phyloP scores from a whole-genome alignment of 2,329 filamentous ascomycete species.

The Chaetomiaceae sp. region DNA sequence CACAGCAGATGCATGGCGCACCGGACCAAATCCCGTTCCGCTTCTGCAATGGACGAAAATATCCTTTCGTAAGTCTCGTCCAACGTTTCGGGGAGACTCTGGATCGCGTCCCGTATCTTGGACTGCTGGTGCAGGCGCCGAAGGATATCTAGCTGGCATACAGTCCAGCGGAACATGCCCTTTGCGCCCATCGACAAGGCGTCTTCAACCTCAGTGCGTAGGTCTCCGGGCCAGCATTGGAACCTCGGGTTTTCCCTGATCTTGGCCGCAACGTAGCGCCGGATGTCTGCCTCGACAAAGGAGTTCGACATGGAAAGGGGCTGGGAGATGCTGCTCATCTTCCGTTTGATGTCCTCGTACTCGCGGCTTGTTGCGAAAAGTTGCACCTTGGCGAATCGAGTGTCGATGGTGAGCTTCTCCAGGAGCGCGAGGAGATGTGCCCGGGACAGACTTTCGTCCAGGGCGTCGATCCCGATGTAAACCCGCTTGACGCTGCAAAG shows the following conservation, averaged over 20 bases:
- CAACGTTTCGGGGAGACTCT: background rate
- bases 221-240: conserved; percentile 1
- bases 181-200: background rate
- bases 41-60: too few species aligned
- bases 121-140: background rate
- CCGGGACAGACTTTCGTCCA: conserved; percentile 30
- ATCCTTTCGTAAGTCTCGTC: background rate
- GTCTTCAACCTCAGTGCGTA: background rate
- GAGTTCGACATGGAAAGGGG: conserved; percentile 29
- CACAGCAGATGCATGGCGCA: too few species aligned
- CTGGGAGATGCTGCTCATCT: conserved; percentile 12
- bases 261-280: background rate
- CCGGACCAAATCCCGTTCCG: too few species aligned
- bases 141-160: background rate
- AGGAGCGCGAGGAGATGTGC: conserved; percentile 22
- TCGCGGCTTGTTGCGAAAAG: conserved; percentile 30
- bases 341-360: conserved; percentile 26
- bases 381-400: conserved; percentile 25
- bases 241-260: background rate
- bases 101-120: background rate
- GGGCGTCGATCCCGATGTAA: conserved; percentile 28
- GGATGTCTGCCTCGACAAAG: conserved; percentile 27
- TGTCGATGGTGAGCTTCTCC: conserved; percentile 23
- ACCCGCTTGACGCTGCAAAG: conserved; percentile 22
- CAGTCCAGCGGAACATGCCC: conserved; percentile 4